Base-by-base conservation (phyloP, 257 asterid species). In the Nicotiana undulata region DNA sequence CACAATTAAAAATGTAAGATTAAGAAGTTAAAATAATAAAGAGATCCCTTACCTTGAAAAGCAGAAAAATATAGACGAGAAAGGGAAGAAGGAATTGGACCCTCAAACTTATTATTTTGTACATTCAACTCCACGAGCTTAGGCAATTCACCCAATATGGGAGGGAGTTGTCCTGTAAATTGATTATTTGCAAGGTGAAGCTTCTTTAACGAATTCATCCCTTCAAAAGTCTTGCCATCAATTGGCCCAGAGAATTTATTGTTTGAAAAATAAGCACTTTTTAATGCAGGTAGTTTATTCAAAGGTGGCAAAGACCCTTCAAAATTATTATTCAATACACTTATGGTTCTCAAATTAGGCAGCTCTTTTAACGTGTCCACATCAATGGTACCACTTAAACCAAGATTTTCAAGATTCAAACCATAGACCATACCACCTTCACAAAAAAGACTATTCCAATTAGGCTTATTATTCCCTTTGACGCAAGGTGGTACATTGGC, bases 171-270 rank as follows among this genome's bases (percentile, higher is more conserved):
- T 3, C 99, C 98, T 0, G 86, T 75, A 55, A 96, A 88, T 3
- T 75, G 60, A 70, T 96, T 96, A 67, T 86, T 58, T 3, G 88
- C 88, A 89, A 96, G 28, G 83, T 94, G 87, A 16, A 96, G 85
- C 79, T 91, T 93, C 91, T 88, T 91, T 83, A 96, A 75, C 5
- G 87, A 88, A 18, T 12, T 0, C 98, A 94, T 92, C 34, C 92
- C 95, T 0, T 46, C 55, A 79, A 96, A 96, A 0, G 79, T 79
- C 18, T 75, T 52, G 1, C 79, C 46, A 4, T 90, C 84, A 65
- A 96, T 91, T 15, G 64, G 86, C 24, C 97, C 98, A 0, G 90
- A 87, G 11, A 94, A 87, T 22, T 82, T 77, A 58, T 96, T 96
- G 40, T 86, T 16, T 0, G 98, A 92, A 34, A 96, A 74, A 56